These are phyloP conservation scores for Dryas octopetala DNA, from an alignment of 306 rosid genomes.

Conservation along the genomic window DNA sequence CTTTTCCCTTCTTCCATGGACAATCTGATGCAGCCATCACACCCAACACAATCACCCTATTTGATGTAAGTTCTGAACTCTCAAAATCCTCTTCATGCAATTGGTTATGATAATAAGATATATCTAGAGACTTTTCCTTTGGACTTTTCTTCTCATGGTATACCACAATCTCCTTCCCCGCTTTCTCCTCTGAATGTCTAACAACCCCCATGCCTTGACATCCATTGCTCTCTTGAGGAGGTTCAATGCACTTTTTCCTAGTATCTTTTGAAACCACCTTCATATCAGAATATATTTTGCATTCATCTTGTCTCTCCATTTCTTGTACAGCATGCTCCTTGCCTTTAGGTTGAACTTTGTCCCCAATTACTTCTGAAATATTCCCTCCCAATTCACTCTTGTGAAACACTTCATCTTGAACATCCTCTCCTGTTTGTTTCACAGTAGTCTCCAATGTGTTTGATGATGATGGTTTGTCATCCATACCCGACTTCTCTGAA, in stretches of 20 bases:
- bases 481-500: constrained; percentile 29
- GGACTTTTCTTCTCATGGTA: constrained; percentile 30
- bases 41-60: constrained; percentile 46
- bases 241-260: constrained; percentile 12
- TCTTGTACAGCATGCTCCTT: constrained; percentile 24
- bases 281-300: constrained; percentile 25
- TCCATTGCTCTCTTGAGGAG: constrained; percentile 30
- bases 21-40: constrained; percentile 62
- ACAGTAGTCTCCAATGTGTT: constrained; percentile 22
- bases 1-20: constrained; percentile 51
- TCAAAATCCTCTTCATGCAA: constrained; percentile 22
- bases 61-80: constrained; percentile 28
- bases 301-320: constrained; percentile 22
- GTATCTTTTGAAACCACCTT: constrained; percentile 19
- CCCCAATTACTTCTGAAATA: constrained; percentile 21
- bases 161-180: constrained; percentile 42
- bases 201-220: constrained; percentile 1
- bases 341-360: constrained; percentile 18
- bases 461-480: constrained; percentile 26
- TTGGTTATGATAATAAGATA: constrained; percentile 12
- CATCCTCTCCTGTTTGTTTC: constrained; percentile 36
- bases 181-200: constrained; percentile 29
- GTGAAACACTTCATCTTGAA: constrained; percentile 27
- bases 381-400: constrained; percentile 24
- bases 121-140: constrained; percentile 24